Evolutionary conservation across 2,329 filamentous ascomycete species (phyloP), one percentile per base, ranked within the genome.

Genomic region (Scleromitrula shiraiana): DNA sequence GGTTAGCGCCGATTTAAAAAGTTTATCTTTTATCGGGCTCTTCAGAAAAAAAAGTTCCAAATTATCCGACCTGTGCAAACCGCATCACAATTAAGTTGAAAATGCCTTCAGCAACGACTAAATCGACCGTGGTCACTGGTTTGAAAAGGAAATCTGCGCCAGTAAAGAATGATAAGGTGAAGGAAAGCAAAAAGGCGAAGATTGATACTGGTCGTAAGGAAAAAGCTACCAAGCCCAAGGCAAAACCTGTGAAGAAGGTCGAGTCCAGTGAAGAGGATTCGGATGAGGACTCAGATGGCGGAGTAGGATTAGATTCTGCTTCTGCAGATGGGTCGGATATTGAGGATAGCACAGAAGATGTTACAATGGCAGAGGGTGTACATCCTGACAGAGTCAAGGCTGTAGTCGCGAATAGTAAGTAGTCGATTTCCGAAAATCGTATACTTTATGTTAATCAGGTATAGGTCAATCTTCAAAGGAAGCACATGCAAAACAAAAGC

Each of bases 401-500:
- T 30, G 62, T 59, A 27, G 53, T 51, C 23, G 51, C 50, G 23
- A 61, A 58, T 43, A 59, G 54, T 62, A 54, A 52, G 57, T 45
- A 49, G 8, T 30, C 22, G 10, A 32, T 27, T 41, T 41, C 20
- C 35, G 12, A 19, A 20, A 41, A 12, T 5, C 12, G 10, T 57
- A 66, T 63, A 61, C 65, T 69, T 72, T 58, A 49, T 15, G 32
- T 41, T 59, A 47, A 55, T 42, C 14, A 38, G 14, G 50, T 17
- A 4, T 51, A 80, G 82, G 68, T 42, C 71, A 79, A 66, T 86
- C 75, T 50, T 88, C 86, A 7, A 83, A 83, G 63, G 93, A 98
- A 74, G 82, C 89, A 19, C 93, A 97, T 66, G 82, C 83, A 41
- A 95, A 95, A 68, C 93, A 98, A 70, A 95, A 91, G 68, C 84